Evolutionary conservation across 1,284 basidiomycete species (phyloP).

Genomic region (Sporisorium iseilematis-ciliati): DNA sequence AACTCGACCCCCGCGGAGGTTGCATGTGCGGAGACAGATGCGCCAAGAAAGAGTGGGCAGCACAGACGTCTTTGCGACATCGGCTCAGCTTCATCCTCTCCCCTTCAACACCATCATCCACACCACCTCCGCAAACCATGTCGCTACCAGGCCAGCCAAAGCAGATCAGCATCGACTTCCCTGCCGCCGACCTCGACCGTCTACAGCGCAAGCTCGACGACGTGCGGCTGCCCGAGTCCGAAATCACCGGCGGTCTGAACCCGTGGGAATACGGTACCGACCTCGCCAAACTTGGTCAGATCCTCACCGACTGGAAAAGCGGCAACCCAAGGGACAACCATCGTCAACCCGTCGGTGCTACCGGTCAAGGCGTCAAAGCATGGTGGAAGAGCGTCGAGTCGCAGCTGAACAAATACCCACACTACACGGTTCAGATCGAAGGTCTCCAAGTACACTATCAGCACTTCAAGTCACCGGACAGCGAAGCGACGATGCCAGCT

Average conservation of each 20-base stretch:
- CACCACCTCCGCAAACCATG: constrained; percentile 13
- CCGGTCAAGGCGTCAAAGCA: constrained; percentile 39
- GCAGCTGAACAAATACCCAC: constrained; percentile 42
- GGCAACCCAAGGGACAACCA: constrained; percentile 35
- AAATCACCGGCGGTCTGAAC: constrained; percentile 40
- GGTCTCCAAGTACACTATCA: constrained; percentile 56
- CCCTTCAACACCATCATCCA: too few species aligned
- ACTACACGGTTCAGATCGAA: constrained; percentile 54
- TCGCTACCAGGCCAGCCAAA: constrained; percentile 31
- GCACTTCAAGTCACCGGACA: constrained; percentile 39
- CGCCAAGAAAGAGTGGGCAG: not conserved
- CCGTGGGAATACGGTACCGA: constrained; percentile 59
- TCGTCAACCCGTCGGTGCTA: constrained; percentile 16
- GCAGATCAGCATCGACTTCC: constrained; percentile 36
- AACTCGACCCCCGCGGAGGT: not conserved
- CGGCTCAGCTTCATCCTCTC: not conserved
- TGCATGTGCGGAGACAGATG: not conserved
- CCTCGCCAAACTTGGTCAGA: constrained; percentile 40
- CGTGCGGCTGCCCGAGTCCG: constrained; percentile 38
- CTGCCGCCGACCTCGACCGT: constrained; percentile 45
- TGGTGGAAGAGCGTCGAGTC: constrained; percentile 55
- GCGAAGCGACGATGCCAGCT: constrained; percentile 26
- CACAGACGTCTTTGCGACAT: not conserved
- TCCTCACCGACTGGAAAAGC: constrained; percentile 47
- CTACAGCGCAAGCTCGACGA: constrained; percentile 54